phyloP scores from a whole-genome alignment of 768 basidiomycete species.

The Boletus vinaceobasis region DNA sequence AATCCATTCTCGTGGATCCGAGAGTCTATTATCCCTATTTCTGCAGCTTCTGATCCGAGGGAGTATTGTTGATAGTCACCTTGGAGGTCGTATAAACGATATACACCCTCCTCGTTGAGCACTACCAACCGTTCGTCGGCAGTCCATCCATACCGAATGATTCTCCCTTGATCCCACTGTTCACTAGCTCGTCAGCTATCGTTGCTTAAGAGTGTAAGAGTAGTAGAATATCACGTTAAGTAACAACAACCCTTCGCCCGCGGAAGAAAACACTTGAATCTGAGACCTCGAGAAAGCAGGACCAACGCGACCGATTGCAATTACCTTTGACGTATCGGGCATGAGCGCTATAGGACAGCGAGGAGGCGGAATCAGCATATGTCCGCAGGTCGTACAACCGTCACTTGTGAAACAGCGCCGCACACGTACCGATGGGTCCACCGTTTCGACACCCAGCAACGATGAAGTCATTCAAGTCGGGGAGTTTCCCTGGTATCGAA shows the following conservation, averaged over 20 bases:
- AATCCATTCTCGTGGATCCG: constrained; percentile 83
- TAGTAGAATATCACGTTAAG: constrained; percentile 61
- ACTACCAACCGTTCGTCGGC: constrained; percentile 78
- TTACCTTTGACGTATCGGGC: constrained; percentile 77
- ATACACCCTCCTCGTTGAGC: constrained; percentile 88
- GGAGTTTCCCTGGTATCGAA: constrained; percentile 72
- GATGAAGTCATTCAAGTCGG: constrained; percentile 74
- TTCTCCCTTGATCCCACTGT: constrained; percentile 89
- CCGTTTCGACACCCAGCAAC: constrained; percentile 81
- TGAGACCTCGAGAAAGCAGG: constrained; percentile 68
- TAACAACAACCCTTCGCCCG: constrained; percentile 66
- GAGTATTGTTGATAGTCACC: constrained; percentile 85
- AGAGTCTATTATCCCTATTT: constrained; percentile 82
- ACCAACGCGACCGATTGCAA: constrained; percentile 61
- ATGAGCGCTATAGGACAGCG: constrained; percentile 61
- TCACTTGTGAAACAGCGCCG: background rate
- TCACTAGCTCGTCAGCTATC: constrained; percentile 14
- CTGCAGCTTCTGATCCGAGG: constrained; percentile 76
- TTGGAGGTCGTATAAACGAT: constrained; percentile 85
- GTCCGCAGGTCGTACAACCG: background rate
- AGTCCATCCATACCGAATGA: constrained; percentile 83
- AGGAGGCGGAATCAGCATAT: background rate
- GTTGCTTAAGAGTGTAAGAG: background rate
- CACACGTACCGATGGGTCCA: constrained; percentile 76
- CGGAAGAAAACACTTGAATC: constrained; percentile 83